Base-by-base conservation (phyloP, 2,329 filamentous ascomycete species). In the Aspergillus sp. region DNA sequence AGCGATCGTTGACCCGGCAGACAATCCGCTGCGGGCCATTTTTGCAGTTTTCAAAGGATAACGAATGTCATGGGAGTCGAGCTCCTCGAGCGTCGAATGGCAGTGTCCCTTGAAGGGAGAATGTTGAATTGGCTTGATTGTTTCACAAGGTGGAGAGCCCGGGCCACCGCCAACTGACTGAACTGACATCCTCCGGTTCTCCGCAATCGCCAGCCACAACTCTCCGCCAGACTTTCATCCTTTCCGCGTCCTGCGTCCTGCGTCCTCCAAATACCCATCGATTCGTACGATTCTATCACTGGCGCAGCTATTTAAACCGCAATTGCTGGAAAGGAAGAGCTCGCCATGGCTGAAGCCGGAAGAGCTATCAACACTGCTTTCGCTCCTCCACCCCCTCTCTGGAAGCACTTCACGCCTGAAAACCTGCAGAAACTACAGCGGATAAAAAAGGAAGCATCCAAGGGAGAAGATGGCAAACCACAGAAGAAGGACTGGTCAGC, bases 351-450 rank as follows among this genome's bases (percentile, higher is more conserved):
- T 57, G 86, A 86, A 52, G 79, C 81, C 58, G 77, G 77, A 54
- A 67, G 69, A 66, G 64, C 75, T 54, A 66, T 78, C 31, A 82
- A 86, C 24, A 86, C 89, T 23, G 86, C 88, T 41, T 96, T 92
- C 72, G 93, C 95, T 23, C 86, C 89, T 52, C 95, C 95, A 24
- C 95, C 95, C 24, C 87, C 89, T 1, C 96, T 97, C 77, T 98
- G 90, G 87, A 88, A 89, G 65, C 83, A 90, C 72, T 98, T 98
- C 76, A 96, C 91, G 0, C 74, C 86, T 3, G 85, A 89, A 27
- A 96, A 93, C 69, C 68, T 90, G 52, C 76, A 84, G 14, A 85
- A 85, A 48, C 75, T 90, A 23, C 75, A 81, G 56, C 69, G 81
- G 40, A 70, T 83, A 53, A 82, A 81, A 63, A 74, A 73, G 23